Evolutionary conservation across 1,284 basidiomycete species (phyloP).

Genomic region (Wolfiporia cocos): DNA sequence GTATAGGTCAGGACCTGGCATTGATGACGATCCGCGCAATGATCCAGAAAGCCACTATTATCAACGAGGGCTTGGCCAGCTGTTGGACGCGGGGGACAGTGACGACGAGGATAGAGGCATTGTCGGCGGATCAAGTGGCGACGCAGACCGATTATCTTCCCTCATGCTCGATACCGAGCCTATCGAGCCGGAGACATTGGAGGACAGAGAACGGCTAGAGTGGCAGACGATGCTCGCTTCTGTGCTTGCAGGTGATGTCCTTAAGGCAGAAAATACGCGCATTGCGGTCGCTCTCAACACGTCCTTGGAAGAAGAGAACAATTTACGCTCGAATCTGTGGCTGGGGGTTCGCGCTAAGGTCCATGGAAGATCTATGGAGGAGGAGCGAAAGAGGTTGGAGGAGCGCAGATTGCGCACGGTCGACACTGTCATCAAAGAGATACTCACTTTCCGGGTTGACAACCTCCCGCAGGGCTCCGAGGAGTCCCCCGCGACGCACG

Average conservation of each 20-base stretch:
- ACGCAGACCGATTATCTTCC: constrained; percentile 47
- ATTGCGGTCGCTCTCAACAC: constrained; percentile 72
- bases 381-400: constrained; percentile 79
- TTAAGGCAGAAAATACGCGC: constrained; percentile 89
- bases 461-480: constrained; percentile 32
- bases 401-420: constrained; percentile 79
- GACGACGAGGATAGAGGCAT: constrained; percentile 62
- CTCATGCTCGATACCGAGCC: constrained; percentile 54
- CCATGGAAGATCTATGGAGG: constrained; percentile 72
- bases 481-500: constrained; percentile 39
- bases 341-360: constrained; percentile 86
- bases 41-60: constrained; percentile 75
- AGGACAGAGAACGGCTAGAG: constrained; percentile 80
- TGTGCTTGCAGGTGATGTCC: constrained; percentile 87
- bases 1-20: constrained; percentile 54
- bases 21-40: constrained; percentile 59
- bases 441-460: constrained; percentile 65
- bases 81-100: constrained; percentile 68
- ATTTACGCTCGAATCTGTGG: constrained; percentile 74
- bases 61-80: constrained; percentile 63
- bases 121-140: constrained; percentile 33
- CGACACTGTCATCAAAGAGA: constrained; percentile 79
- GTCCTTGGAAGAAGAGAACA: constrained; percentile 64
- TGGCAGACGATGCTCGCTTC: constrained; percentile 95
- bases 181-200: constrained; percentile 54